Base-by-base conservation (phyloP, 2,329 filamentous ascomycete species). In the Aspergillus calidoustus region DNA sequence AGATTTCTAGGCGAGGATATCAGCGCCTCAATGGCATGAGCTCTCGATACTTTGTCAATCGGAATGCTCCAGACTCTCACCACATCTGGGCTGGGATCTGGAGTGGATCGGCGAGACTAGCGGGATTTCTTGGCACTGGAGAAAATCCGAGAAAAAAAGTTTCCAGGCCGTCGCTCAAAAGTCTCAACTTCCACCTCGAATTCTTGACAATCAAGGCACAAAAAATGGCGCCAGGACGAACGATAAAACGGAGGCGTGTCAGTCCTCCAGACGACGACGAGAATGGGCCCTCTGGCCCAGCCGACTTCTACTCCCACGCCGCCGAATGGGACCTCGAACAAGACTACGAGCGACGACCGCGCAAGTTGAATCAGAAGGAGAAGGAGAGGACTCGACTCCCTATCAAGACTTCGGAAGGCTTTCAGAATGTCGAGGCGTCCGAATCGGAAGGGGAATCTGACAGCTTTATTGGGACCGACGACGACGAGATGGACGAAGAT, bases 311-410 rank as follows among this genome's bases (percentile, higher is more conserved):
- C 79, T 86, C 87, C 70, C 89, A 87, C 71, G 92, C 91, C 6
- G 84, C 91, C 62, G 89, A 88, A 77, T 98, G 94, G 93, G 88
- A 97, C 72, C 84, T 97, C 53, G 95, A 97, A 80, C 91, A 96
- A 74, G 90, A 92, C 76, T 98, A 97, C 82, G 93, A 96, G 77
- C 86, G 86, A 64, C 87, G 88, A 68, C 88, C 91, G 51, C 86
- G 91, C 69, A 95, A 95, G 76, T 79, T 84, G 41, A 89, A 87
- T 72, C 92, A 90, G 77, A 91, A 92, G 75, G 84, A 86, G 60
- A 86, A 88, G 69, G 91, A 93, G 73, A 89, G 82, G 73, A 92
- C 87, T 43, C 87, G 89, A 69, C 82, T 99, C 41, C 93, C 93
- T 0, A 92, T 97, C 66, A 96, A 95, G 79, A 96, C 92, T 0